A percentile compares a stretch with the other conserved stretches of the same genome.
phyloP scores from a whole-genome alignment of 1,284 basidiomycete species.

The Calocybe gambosa region DNA sequence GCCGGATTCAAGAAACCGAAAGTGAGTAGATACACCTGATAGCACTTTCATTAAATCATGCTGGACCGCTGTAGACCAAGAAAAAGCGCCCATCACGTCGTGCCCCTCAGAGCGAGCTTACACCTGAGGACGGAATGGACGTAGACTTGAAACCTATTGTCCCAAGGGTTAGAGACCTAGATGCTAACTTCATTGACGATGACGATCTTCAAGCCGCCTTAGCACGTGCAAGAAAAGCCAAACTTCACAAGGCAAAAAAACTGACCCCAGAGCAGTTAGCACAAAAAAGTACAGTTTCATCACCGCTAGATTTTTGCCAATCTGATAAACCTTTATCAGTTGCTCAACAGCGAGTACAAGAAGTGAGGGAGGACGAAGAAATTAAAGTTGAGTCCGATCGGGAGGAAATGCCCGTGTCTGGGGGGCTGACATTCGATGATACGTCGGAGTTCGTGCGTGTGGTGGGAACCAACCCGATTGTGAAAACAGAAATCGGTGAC shows the following conservation, averaged over 20 bases:
- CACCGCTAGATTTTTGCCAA: not conserved
- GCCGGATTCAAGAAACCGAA: slow-evolving; percentile 93
- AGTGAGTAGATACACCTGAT: slow-evolving; percentile 32
- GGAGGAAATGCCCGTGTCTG: slow-evolving; percentile 40
- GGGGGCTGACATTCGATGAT: slow-evolving; percentile 87
- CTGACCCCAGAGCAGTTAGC: slow-evolving; percentile 83
- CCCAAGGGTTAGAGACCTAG: slow-evolving; percentile 60
- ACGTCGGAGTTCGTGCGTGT: slow-evolving; percentile 96
- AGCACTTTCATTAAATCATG: slow-evolving; percentile 5
- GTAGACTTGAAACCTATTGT: slow-evolving; percentile 66
- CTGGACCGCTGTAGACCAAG: slow-evolving; percentile 59
- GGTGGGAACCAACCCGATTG: slow-evolving; percentile 63
- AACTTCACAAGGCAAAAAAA: slow-evolving; percentile 75
- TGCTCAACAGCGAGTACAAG: slow-evolving; percentile 52
- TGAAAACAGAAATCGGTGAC: slow-evolving; percentile 51
- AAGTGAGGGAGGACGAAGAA: slow-evolving; percentile 40
- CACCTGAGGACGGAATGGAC: slow-evolving; percentile 60
- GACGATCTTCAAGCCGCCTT: slow-evolving; percentile 96
- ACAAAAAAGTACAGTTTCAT: slow-evolving; percentile 53
- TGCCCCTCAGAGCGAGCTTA: slow-evolving; percentile 57
- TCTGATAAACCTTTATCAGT: slow-evolving; percentile 39
- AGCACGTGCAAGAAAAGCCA: slow-evolving; percentile 78
- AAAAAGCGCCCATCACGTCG: slow-evolving; percentile 81
- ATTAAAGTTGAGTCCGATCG: slow-evolving; percentile 48
- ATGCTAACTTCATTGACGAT: slow-evolving; percentile 93